These are phyloP conservation scores for Corchorus olitorius DNA, from an alignment of 345 rosid species.

Conservation along the genomic window DNA sequence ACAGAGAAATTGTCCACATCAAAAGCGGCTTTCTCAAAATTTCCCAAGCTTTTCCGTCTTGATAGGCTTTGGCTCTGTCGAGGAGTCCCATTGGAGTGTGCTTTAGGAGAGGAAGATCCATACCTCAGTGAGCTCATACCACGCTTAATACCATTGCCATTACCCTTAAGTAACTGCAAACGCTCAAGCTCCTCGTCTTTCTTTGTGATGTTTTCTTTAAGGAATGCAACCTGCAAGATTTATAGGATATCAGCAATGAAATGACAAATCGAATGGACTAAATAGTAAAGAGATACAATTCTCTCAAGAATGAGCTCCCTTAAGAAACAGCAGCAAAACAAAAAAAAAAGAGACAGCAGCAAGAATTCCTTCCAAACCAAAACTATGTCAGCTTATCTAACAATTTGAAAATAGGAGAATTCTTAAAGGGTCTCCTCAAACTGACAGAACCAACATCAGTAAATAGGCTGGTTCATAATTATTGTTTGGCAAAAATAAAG, in stretches of 20 bases:
- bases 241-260: slow-evolving; percentile 14
- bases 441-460: background rate
- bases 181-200: slow-evolving; percentile 85
- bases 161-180: slow-evolving; percentile 53
- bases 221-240: slow-evolving; percentile 62
- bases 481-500: background rate
- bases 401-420: background rate
- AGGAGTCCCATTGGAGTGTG: slow-evolving; percentile 57
- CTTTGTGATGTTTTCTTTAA: slow-evolving; percentile 65
- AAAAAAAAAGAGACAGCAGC: background rate
- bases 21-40: slow-evolving; percentile 48
- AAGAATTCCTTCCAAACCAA: background rate
- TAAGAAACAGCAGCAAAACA: background rate
- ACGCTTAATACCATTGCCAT: slow-evolving; percentile 45
- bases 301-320: background rate
- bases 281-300: background rate
- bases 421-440: background rate
- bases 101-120: slow-evolving; percentile 71
- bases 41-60: slow-evolving; percentile 42
- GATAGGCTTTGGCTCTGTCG: slow-evolving; percentile 35
- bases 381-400: background rate
- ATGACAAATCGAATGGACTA: background rate
- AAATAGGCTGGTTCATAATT: background rate
- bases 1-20: slow-evolving; percentile 68
- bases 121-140: slow-evolving; percentile 45